These are phyloP conservation scores for Coffea humblotiana DNA, from an alignment of 305 asterid species.

Conservation along the genomic window DNA sequence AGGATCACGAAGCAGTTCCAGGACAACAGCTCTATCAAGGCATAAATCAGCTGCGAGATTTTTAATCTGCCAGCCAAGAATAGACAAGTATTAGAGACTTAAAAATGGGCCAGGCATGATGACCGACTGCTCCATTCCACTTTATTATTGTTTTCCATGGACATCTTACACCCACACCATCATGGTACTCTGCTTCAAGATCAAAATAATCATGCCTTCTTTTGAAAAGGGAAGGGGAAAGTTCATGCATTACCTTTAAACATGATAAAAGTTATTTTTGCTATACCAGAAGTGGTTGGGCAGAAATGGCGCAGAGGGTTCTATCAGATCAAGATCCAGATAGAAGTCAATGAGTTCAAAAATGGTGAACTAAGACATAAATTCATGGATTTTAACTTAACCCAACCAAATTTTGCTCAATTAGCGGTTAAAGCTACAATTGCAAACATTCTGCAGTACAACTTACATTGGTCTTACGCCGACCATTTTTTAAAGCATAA, in stretches of 20 bases:
- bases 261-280: background rate
- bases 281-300: too few species aligned
- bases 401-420: background rate
- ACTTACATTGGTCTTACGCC: conserved; percentile 87
- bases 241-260: background rate
- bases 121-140: background rate
- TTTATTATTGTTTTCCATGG: background rate
- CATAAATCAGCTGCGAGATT: conserved; percentile 86
- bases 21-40: conserved; percentile 79
- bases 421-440: background rate
- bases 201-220: background rate
- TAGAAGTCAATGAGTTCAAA: background rate
- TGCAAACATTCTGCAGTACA: background rate
- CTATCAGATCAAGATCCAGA: background rate
- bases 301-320: background rate
- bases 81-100: background rate
- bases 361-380: background rate
- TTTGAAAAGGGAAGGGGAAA: background rate
- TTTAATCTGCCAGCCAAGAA: conserved; percentile 63
- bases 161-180: background rate
- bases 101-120: background rate
- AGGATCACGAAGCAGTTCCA: conserved; percentile 82
- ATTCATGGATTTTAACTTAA: background rate
- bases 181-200: background rate
- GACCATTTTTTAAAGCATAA: conserved; percentile 79